Evolutionary conservation across 75 land plant species (phyloP).

Genomic region (Sequoia sempervirens): DNA sequence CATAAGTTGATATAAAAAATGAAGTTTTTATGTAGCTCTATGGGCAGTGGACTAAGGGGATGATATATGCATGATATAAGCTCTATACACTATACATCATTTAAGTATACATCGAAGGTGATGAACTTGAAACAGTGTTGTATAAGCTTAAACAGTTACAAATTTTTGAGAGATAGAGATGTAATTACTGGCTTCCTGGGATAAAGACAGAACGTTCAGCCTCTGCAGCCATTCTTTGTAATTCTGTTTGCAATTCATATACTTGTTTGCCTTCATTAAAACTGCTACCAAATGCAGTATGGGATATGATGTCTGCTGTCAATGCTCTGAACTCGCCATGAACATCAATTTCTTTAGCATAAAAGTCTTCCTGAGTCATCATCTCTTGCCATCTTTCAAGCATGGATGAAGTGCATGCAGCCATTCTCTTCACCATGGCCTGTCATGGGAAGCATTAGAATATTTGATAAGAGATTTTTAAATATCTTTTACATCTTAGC

Average conservation of each 20-base stretch:
- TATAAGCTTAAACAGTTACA: background rate
- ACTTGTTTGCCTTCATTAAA: conserved; percentile 36
- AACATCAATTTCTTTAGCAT: conserved; percentile 25
- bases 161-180: background rate
- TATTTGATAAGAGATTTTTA: background rate
- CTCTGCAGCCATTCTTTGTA: background rate
- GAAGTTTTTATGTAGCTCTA: background rate
- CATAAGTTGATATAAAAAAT: background rate
- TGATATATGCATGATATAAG: background rate
- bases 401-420: conserved; percentile 28
- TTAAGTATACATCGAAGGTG: background rate
- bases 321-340: conserved; percentile 21
- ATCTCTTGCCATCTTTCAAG: conserved; percentile 28
- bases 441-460: conserved; percentile 1
- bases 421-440: conserved; percentile 30
- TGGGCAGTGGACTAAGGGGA: background rate
- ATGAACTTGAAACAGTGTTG: background rate
- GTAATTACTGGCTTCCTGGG: conserved; percentile 28
- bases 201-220: conserved; percentile 14
- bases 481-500: background rate
- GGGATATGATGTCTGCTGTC: conserved; percentile 49
- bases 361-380: conserved; percentile 1
- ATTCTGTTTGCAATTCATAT: conserved; percentile 27
- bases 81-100: background rate
- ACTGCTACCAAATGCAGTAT: conserved; percentile 52